Evolutionary conservation across 2,329 filamentous ascomycete genomes (phyloP).

Genomic region (Colletotrichum paranaense): DNA sequence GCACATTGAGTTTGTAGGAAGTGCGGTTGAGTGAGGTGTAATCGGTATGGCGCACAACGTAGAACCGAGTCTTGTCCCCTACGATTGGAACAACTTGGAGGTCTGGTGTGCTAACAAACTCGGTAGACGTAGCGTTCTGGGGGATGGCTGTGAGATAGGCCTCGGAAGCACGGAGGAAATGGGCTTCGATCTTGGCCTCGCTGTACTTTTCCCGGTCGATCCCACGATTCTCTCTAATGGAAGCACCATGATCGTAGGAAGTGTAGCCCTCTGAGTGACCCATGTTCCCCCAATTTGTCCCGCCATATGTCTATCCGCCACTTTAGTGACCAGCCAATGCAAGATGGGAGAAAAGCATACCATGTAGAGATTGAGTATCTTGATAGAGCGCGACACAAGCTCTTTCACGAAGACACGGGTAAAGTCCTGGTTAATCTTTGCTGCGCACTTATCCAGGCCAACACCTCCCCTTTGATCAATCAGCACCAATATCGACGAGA

Average conservation of each 20-base stretch:
- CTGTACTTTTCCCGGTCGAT: constrained; percentile 78
- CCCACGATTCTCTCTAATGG: constrained; percentile 73
- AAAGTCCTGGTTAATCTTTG: constrained; percentile 74
- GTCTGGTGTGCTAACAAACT: constrained; percentile 46
- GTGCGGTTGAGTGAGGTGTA: constrained; percentile 67
- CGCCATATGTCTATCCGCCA: constrained; percentile 64
- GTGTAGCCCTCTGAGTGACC: constrained; percentile 72
- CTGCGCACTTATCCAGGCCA: constrained; percentile 72
- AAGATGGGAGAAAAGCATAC: constrained; percentile 43
- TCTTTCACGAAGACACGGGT: constrained; percentile 80
- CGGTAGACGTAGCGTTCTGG: constrained; percentile 37
- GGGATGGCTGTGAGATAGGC: constrained; percentile 71
- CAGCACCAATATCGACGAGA: no score
- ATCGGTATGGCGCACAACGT: constrained; percentile 72
- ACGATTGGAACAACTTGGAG: constrained; percentile 68
- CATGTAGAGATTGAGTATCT: constrained; percentile 79
- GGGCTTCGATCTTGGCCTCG: constrained; percentile 77
- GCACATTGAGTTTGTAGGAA: constrained; percentile 70
- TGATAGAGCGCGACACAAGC: constrained; percentile 57
- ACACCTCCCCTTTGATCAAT: constrained; percentile 59
- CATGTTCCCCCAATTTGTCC: constrained; percentile 83
- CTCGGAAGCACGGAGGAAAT: constrained; percentile 76
- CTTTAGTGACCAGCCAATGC: no score
- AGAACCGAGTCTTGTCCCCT: constrained; percentile 62
- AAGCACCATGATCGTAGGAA: constrained; percentile 58